A percentile compares a stretch with the other conserved stretches of the same genome.
These are phyloP conservation scores for Pleurostoma richardsiae DNA, from an alignment of 2,329 filamentous ascomycete species.

Conservation along the genomic window DNA sequence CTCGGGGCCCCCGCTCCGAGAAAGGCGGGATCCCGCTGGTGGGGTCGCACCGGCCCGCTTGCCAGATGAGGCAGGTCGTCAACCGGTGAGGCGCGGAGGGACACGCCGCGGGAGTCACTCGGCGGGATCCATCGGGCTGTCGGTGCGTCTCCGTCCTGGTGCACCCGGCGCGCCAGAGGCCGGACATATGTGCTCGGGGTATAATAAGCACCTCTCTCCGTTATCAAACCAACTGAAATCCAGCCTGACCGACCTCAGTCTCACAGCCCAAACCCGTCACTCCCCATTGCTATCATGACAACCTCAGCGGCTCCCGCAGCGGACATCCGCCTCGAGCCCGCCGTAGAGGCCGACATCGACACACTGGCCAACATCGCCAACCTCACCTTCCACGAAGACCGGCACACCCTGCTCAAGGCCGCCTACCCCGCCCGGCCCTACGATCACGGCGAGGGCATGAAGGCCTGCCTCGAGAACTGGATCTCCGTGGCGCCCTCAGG, in stretches of 20 bases:
- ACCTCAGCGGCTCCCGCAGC: background rate
- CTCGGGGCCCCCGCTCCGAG: too few species aligned
- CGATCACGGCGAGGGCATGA: slow-evolving; percentile 17
- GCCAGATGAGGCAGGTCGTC: too few species aligned
- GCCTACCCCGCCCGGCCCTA: slow-evolving; percentile 19
- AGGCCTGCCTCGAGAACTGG: slow-evolving; percentile 12
- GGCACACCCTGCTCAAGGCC: slow-evolving; percentile 27
- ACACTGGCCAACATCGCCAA: slow-evolving; percentile 21
- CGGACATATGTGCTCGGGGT: too few species aligned
- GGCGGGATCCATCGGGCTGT: too few species aligned
- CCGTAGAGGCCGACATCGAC: slow-evolving; percentile 17
- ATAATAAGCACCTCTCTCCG: too few species aligned
- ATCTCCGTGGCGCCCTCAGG: slow-evolving; percentile 10
- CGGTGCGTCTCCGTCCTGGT: too few species aligned
- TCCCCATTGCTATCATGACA: background rate
- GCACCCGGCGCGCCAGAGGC: too few species aligned
- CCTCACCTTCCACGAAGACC: slow-evolving; percentile 22
- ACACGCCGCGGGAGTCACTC: too few species aligned
- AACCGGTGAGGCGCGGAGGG: too few species aligned
- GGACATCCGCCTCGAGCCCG: slow-evolving; percentile 3
- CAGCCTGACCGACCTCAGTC: background rate
- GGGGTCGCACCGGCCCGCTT: too few species aligned
- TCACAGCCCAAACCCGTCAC: background rate
- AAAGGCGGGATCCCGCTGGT: too few species aligned
- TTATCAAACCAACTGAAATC: too few species aligned